Evolutionary conservation across 1,284 basidiomycete species (phyloP).

Genomic region (Tylopilus sp.): DNA sequence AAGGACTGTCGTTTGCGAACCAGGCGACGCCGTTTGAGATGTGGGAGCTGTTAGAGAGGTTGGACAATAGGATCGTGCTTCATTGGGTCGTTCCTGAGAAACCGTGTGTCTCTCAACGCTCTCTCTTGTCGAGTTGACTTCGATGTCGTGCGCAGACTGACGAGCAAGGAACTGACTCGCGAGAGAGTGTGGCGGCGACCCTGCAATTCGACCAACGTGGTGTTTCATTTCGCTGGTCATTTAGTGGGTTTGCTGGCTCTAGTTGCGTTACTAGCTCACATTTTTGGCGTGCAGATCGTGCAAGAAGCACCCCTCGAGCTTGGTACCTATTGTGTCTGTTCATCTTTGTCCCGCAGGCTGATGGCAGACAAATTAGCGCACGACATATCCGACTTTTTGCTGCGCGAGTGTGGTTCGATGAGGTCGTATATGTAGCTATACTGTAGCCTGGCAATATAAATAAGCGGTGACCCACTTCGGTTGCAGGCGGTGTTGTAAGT

Average conservation of each 20-base stretch:
- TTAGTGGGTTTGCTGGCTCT: conserved; percentile 38
- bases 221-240: conserved; percentile 56
- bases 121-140: background rate
- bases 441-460: background rate
- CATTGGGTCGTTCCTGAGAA: conserved; percentile 58
- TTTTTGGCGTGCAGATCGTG: conserved; percentile 35
- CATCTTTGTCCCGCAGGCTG: background rate
- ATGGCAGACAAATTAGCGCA: conserved; percentile 14
- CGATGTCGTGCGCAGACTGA: conserved; percentile 31
- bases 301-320: conserved; percentile 45
- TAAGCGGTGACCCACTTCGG: background rate
- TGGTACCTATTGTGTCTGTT: conserved; percentile 27
- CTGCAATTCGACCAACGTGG: conserved; percentile 54
- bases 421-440: conserved; percentile 8
- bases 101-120: conserved; percentile 28
- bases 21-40: conserved; percentile 40
- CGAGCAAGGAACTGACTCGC: conserved; percentile 37
- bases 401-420: conserved; percentile 9
- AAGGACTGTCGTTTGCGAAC: conserved; percentile 55
- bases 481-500: background rate
- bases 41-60: conserved; percentile 40
- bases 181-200: conserved; percentile 59
- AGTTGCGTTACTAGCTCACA: background rate
- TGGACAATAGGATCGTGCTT: conserved; percentile 50
- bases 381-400: conserved; percentile 28